Evolutionary conservation across 1,284 basidiomycete genomes (phyloP), one percentile per base, ranked within the genome.

Genomic region (Apiotrichum siamense): DNA sequence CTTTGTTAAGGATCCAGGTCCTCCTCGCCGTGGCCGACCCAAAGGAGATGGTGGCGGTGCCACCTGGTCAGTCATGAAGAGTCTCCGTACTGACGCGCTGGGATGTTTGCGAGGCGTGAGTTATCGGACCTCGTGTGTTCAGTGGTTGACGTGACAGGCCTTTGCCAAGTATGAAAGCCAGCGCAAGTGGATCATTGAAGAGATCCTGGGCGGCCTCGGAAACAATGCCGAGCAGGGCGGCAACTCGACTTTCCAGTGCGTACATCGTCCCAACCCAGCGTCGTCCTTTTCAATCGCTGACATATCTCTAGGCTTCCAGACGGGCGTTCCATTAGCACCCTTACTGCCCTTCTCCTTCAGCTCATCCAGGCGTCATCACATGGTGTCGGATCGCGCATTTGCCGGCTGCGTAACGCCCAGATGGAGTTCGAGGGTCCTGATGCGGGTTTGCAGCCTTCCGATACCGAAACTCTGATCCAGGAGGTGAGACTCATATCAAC

Each of bases 101-200:
- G 81, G 83, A 2, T 78, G 94, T 52, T 83, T 97, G 56, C 80
- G 89, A 53, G 87, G 83, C 60, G 88, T 92, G 64, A 75, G 85
- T 74, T 32, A 15, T 32, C 60, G 24, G 35, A 17, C 47, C n/a
- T n/a, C n/a, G n/a, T 33, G 13, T 11, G 15, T 20, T 31, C 6
- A 6, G 13, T n/a, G 15, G 11, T 18, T 37, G 36, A 45, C 33
- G 18, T 9, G 1, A 9, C 63, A 90, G 85, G 84, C 94, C 26
- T 97, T 97, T 65, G 88, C 89, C 7, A 86, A 84, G 56, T 84
- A 96, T 60, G 83, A 88, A 53, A 83, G 86, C 33, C 94, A 98
- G 71, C 78, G 94, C 1, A 82, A 84, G 1, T 97, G 92, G 91
- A 94, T 97, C 57, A 86, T 98, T 20, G 92, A 97, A 68, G 94